phyloP scores from a whole-genome alignment of 2,329 filamentous ascomycete species.

The Metarhizium brunneum region DNA sequence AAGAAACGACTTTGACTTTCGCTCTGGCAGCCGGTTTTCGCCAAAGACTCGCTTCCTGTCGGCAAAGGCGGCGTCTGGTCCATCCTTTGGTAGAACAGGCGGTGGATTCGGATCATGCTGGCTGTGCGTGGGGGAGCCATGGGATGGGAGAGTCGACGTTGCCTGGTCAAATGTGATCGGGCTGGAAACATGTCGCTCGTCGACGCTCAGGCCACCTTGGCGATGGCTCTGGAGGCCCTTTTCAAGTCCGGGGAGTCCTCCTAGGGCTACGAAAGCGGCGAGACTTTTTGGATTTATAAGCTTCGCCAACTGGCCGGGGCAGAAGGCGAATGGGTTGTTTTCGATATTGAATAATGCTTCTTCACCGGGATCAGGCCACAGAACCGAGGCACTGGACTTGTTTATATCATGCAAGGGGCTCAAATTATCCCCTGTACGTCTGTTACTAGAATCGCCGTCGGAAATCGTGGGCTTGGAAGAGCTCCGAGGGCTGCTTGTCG shows the following conservation, averaged over 20 bases:
- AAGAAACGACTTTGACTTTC: slow-evolving; percentile 52
- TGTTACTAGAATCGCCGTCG: too few relatives aligned
- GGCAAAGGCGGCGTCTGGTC: slow-evolving; percentile 13
- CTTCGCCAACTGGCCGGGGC: slow-evolving; percentile 70
- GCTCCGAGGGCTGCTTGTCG: too few relatives aligned
- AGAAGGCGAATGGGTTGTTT: slow-evolving; percentile 74
- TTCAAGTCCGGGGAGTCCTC: slow-evolving; percentile 63
- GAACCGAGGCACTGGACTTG: slow-evolving; percentile 3
- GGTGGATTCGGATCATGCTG: slow-evolving; percentile 7
- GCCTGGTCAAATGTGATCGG: slow-evolving; percentile 59
- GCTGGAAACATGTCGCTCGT: slow-evolving; percentile 56
- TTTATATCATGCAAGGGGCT: too few relatives aligned
- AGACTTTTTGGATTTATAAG: slow-evolving; percentile 72
- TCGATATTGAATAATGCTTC: slow-evolving; percentile 63
- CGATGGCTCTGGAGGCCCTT: slow-evolving; percentile 62
- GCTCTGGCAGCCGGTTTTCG: slow-evolving; percentile 53
- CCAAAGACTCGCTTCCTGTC: slow-evolving; percentile 16
- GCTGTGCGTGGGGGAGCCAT: background rate
- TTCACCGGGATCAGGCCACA: slow-evolving; percentile 60
- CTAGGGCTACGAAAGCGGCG: slow-evolving; percentile 64
- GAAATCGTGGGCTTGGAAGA: too few relatives aligned
- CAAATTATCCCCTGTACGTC: too few relatives aligned
- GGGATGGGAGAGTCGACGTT: background rate
- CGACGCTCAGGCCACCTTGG: slow-evolving; percentile 57
- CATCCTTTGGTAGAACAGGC: slow-evolving; percentile 9